These are phyloP conservation scores for Acacia melanoxylon DNA, from an alignment of 306 rosid genomes.

Conservation along the genomic window DNA sequence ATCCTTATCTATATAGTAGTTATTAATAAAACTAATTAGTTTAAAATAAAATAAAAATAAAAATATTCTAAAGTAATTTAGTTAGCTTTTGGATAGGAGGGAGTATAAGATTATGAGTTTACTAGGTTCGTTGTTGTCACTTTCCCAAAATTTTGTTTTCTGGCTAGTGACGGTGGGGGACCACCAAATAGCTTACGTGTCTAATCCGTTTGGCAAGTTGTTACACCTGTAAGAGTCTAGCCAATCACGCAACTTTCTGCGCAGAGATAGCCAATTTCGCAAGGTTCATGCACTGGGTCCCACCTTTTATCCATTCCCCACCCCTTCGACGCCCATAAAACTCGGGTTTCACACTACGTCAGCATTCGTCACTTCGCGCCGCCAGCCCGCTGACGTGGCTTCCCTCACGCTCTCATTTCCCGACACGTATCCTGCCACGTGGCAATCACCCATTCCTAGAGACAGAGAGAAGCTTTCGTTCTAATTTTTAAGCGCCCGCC, in stretches of 20 bases:
- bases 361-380: neutral
- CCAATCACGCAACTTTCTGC: conserved; percentile 23
- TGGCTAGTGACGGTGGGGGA: neutral
- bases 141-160: neutral
- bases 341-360: neutral
- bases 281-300: conserved; percentile 40
- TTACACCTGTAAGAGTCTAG: neutral
- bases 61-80: no score
- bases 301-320: conserved; percentile 35
- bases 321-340: neutral
- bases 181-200: conserved; percentile 33
- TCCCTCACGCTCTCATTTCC: neutral
- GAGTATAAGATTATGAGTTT: neutral
- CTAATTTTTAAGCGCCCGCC: conserved; percentile 38
- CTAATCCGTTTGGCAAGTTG: neutral
- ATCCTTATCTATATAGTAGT: no score
- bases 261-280: neutral
- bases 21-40: no score
- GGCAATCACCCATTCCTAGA: conserved; percentile 17
- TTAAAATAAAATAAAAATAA: no score
- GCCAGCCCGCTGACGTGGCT: neutral
- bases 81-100: no score
- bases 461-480: neutral
- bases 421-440: conserved; percentile 49
- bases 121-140: neutral